phyloP scores from a whole-genome alignment of 2,329 filamentous ascomycete species.

The Pseudocercospora cruenta region DNA sequence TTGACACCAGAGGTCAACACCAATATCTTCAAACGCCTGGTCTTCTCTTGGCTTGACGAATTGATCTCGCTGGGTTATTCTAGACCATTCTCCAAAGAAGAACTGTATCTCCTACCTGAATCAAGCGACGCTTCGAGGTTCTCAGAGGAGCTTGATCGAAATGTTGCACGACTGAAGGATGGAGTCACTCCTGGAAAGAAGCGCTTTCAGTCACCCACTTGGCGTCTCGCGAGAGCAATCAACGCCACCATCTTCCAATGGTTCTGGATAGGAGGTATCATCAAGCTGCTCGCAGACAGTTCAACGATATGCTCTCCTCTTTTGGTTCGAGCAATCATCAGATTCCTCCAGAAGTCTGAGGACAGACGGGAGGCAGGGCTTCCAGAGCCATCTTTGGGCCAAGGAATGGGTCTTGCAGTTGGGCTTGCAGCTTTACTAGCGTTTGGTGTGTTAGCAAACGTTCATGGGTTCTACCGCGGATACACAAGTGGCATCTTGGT shows the following conservation, averaged over 20 bases:
- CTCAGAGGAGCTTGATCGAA: neutral
- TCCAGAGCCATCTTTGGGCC: too few relatives aligned
- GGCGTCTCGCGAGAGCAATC: constrained; percentile 7
- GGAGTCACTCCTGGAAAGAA: neutral
- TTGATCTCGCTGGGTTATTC: constrained; percentile 10
- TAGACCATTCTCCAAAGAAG: neutral
- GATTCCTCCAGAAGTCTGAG: constrained; percentile 6
- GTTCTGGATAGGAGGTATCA: constrained; percentile 13
- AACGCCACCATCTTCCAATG: constrained; percentile 8
- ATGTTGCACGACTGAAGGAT: neutral
- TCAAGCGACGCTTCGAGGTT: neutral
- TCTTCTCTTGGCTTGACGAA: constrained; percentile 11
- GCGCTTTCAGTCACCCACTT: neutral
- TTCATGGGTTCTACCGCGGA: constrained; percentile 10
- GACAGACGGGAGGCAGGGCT: too few relatives aligned
- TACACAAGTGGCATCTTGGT: constrained; percentile 11
- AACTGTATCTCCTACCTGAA: too few relatives aligned
- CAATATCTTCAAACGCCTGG: constrained; percentile 2
- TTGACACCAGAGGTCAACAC: constrained; percentile 5
- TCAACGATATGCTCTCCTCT: constrained; percentile 9
- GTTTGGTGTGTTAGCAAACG: constrained; percentile 9
- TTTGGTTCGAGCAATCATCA: constrained; percentile 7
- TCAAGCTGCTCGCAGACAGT: constrained; percentile 11
- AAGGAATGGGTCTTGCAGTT: too few relatives aligned
- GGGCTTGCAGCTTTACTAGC: neutral